Percentiles rank a stretch among this genome's conserved stretches.
Conservation (phyloP, 2,329 filamentous ascomycete species). For the Kalmusia sp. region DNA sequence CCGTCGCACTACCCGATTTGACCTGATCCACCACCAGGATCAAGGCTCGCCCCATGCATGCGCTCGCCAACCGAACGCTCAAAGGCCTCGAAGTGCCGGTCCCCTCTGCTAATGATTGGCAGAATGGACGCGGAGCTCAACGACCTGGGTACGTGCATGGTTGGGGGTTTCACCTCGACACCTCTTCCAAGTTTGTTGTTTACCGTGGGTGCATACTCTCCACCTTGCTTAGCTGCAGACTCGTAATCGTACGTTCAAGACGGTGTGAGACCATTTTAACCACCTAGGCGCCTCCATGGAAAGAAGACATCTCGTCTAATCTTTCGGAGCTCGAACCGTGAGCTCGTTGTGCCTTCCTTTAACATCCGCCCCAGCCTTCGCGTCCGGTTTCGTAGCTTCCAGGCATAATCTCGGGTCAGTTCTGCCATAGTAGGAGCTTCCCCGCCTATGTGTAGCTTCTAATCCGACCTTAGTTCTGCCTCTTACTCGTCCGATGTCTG, state of each 20-base stretch:
- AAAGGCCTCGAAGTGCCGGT: conserved; percentile 29
- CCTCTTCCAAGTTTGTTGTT: conserved; percentile 47
- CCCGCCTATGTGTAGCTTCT: conserved; percentile 17
- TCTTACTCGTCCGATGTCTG: conserved; percentile 19
- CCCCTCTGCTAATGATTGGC: conserved; percentile 35
- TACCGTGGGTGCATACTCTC: conserved; percentile 19
- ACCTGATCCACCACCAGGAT: conserved; percentile 33
- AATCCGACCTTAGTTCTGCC: conserved; percentile 13
- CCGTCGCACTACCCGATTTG: conserved; percentile 29
- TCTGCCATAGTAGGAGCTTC: conserved; percentile 12
- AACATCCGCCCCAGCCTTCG: conserved; percentile 25
- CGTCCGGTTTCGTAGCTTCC: conserved; percentile 10
- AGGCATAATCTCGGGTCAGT: conserved; percentile 25
- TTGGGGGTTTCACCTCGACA: conserved; percentile 37
- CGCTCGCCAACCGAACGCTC: conserved; percentile 20
- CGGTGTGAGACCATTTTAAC: conserved; percentile 18
- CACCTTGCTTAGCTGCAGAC: conserved; percentile 15
- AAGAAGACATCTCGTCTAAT: conserved; percentile 6
- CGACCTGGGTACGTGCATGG: conserved; percentile 19
- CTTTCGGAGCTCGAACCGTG: conserved; percentile 7
- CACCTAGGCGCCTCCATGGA: conserved; percentile 10
- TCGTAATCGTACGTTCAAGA: conserved; percentile 14
- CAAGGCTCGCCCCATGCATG: conserved; percentile 30
- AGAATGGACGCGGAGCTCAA: conserved; percentile 22
- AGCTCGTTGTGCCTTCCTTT: conserved; percentile 6